Evolutionary conservation across 257 asterid genomes (phyloP).

Genomic region (Solanum acaule): DNA sequence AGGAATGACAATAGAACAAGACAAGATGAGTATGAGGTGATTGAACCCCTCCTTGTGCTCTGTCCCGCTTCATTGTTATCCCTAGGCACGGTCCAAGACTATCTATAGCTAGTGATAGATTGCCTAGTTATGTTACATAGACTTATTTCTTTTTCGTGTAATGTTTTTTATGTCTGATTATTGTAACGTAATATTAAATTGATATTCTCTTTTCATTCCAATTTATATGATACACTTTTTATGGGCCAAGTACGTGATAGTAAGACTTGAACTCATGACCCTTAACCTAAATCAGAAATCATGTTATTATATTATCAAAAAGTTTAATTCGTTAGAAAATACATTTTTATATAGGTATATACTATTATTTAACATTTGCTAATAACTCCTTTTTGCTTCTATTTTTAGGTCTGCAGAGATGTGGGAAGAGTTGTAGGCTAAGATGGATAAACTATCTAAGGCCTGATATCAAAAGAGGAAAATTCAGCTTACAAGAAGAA

Average conservation of each 20-base stretch:
- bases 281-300: neutral
- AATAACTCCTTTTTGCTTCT: neutral
- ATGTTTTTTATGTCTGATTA: neutral
- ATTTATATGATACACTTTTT: neutral
- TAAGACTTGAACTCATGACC: neutral
- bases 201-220: neutral
- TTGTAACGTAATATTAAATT: neutral
- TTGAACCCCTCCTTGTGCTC: neutral
- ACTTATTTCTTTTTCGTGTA: neutral
- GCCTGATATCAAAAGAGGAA: constrained; percentile 18
- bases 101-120: neutral
- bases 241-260: neutral
- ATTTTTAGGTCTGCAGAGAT: constrained; percentile 7
- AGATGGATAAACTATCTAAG: constrained; percentile 22
- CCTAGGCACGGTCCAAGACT: neutral
- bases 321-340: neutral
- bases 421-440: constrained; percentile 24
- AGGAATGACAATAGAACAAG: neutral
- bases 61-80: neutral
- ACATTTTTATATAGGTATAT: neutral
- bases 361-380: neutral
- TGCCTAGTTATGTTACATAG: neutral
- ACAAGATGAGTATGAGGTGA: neutral
- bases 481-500: constrained; percentile 16
- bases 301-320: neutral